Conservation (phyloP, 2,329 filamentous ascomycete species). For the Pestalotiopsis sp. region DNA sequence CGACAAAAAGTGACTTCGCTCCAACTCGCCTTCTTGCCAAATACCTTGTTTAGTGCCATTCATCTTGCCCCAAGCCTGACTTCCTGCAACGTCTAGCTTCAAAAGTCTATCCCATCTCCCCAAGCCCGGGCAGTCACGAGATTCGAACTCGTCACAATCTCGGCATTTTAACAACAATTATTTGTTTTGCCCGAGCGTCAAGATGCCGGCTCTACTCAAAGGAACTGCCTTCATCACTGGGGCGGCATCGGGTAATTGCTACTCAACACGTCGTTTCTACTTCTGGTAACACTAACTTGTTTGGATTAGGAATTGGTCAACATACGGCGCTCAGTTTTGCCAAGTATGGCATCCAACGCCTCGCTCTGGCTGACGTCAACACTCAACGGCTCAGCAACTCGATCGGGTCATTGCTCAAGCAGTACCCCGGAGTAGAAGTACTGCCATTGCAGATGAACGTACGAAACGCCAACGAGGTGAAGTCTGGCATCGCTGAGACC, state of each 20-base stretch:
- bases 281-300: conserved; percentile 4
- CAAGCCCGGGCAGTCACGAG: too few species aligned
- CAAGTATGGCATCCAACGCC: conserved; percentile 46
- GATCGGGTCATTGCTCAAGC: conserved; percentile 33
- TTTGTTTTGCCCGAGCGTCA: background rate
- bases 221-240: conserved; percentile 52
- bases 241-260: conserved; percentile 43
- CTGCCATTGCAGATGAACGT: conserved; percentile 48
- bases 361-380: conserved; percentile 51
- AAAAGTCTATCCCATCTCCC: too few species aligned
- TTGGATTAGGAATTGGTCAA: conserved; percentile 48
- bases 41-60: too few species aligned
- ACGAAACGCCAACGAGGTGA: conserved; percentile 42
- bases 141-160: too few species aligned
- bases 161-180: too few species aligned
- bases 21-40: too few species aligned
- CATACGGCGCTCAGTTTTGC: conserved; percentile 48
- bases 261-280: background rate
- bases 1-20: background rate
- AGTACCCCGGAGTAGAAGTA: conserved; percentile 42
- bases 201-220: conserved; percentile 41
- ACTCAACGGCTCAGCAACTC: conserved; percentile 32
- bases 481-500: conserved; percentile 41
- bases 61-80: too few species aligned
- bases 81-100: too few species aligned